Evolutionary conservation across 1,284 basidiomycete genomes (phyloP).

Genomic region (Cutaneotrichosporon sp.): DNA sequence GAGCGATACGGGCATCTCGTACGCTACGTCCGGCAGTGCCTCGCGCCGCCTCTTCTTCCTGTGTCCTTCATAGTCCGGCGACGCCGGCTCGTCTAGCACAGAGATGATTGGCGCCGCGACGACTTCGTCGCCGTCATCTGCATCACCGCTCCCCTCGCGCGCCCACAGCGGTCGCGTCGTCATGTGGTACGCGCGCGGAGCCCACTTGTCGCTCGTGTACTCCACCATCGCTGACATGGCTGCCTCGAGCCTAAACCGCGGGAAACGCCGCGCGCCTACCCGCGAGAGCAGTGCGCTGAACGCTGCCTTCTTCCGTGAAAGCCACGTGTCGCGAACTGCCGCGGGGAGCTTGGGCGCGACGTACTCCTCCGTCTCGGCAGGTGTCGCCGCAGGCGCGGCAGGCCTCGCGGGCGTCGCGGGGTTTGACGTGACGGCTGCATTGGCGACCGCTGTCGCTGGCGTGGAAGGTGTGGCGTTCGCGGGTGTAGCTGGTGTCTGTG

Average conservation of each 20-base stretch:
- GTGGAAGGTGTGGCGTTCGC: too few relatives aligned
- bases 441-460: too few relatives aligned
- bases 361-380: not conserved
- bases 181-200: conserved; percentile 34
- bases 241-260: conserved; percentile 22
- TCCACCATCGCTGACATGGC: conserved; percentile 26
- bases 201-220: conserved; percentile 35
- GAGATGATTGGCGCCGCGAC: not conserved
- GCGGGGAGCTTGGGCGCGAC: conserved; percentile 5
- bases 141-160: conserved; percentile 16
- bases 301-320: conserved; percentile 16
- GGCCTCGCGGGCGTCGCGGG: too few relatives aligned
- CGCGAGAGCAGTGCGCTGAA: conserved; percentile 28
- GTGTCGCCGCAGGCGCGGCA: not conserved
- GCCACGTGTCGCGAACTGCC: conserved; percentile 17
- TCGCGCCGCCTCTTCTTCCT: conserved; percentile 19
- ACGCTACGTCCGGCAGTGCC: conserved; percentile 30
- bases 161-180: conserved; percentile 37
- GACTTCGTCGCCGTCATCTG: conserved; percentile 5
- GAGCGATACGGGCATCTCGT: conserved; percentile 42
- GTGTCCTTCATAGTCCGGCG: conserved; percentile 4
- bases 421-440: too few relatives aligned
- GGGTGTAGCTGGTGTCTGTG: too few relatives aligned
- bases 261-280: conserved; percentile 24
- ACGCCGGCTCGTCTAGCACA: conserved; percentile 11